phyloP scores from a whole-genome alignment of 2,329 filamentous ascomycete genomes.

The Arachnomyces sp. region DNA sequence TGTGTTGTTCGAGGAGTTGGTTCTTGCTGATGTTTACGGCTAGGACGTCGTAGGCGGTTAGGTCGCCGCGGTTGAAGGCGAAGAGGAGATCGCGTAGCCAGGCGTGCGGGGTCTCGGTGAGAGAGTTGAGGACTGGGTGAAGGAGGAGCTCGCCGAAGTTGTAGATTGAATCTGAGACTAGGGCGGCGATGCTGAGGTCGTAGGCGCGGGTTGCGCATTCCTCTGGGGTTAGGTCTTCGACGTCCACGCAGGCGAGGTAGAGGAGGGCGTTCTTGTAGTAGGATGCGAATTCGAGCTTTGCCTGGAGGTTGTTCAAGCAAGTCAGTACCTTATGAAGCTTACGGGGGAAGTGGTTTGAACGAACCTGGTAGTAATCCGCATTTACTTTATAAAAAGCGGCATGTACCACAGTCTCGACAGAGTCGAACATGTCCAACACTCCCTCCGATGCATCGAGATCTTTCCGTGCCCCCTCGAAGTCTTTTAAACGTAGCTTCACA shows the following conservation, averaged over 20 bases:
- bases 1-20: slow-evolving; percentile 67
- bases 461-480: slow-evolving; percentile 73
- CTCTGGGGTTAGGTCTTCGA: slow-evolving; percentile 60
- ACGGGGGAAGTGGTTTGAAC: slow-evolving; percentile 9
- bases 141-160: slow-evolving; percentile 99
- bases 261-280: slow-evolving; percentile 98
- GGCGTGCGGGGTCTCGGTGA: slow-evolving; percentile 63
- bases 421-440: slow-evolving; percentile 85
- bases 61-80: slow-evolving; percentile 92
- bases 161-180: slow-evolving; percentile 93
- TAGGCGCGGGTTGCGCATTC: slow-evolving; percentile 81
- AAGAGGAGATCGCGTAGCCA: slow-evolving; percentile 96
- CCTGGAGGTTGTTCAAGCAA: slow-evolving; percentile 29
- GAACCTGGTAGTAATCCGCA: slow-evolving; percentile 82
- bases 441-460: slow-evolving; percentile 81
- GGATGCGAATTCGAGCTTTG: slow-evolving; percentile 83
- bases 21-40: slow-evolving; percentile 74
- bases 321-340: neutral
- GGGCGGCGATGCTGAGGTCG: slow-evolving; percentile 82
- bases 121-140: slow-evolving; percentile 85
- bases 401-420: slow-evolving; percentile 90
- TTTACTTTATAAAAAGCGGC: slow-evolving; percentile 94
- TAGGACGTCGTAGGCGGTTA: slow-evolving; percentile 76
- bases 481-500: slow-evolving; percentile 71
- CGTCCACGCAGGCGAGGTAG: slow-evolving; percentile 91